These are phyloP conservation scores for Trypanosoma avium DNA, from an alignment of 208 protist genomes.

Conservation along the genomic window DNA sequence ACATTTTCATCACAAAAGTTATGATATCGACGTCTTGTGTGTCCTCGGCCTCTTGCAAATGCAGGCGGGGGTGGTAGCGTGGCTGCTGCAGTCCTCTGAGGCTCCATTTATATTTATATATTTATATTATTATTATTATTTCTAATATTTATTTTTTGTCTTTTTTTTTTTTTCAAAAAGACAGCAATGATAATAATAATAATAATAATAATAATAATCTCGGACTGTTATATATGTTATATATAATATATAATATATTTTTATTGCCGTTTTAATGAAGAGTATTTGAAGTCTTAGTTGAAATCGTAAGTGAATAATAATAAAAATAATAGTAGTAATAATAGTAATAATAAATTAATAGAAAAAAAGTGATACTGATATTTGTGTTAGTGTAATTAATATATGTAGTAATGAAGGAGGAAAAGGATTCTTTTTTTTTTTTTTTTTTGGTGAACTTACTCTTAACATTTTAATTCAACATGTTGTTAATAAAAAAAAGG, in stretches of 20 bases:
- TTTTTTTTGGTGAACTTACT: no score
- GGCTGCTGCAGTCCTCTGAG: neutral
- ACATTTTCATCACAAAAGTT: slow-evolving; percentile 20
- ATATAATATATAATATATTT: no score
- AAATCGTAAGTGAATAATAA: neutral
- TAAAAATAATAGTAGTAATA: neutral
- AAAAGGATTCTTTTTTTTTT: no score
- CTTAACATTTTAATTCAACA: no score
- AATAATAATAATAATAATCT: no score
- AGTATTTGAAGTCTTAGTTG: no score
- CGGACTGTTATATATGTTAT: no score
- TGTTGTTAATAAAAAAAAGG: slow-evolving; percentile 10
- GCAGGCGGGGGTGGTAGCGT: slow-evolving; percentile 13
- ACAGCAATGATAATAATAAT: no score
- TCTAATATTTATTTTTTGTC: no score
- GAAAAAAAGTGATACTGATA: slow-evolving; percentile 11
- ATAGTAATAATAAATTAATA: slow-evolving; percentile 13
- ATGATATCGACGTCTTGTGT: slow-evolving; percentile 9
- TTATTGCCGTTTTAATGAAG: no score
- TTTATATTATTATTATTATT: no score
- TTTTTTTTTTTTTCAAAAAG: no score
- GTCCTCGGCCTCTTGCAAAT: slow-evolving; percentile 21
- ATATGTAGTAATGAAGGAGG: slow-evolving; percentile 6
- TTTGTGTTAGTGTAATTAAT: neutral
- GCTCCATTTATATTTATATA: slow-evolving; percentile 1